Base-by-base conservation (phyloP, 78 protist species). In the Bodo saltans region DNA sequence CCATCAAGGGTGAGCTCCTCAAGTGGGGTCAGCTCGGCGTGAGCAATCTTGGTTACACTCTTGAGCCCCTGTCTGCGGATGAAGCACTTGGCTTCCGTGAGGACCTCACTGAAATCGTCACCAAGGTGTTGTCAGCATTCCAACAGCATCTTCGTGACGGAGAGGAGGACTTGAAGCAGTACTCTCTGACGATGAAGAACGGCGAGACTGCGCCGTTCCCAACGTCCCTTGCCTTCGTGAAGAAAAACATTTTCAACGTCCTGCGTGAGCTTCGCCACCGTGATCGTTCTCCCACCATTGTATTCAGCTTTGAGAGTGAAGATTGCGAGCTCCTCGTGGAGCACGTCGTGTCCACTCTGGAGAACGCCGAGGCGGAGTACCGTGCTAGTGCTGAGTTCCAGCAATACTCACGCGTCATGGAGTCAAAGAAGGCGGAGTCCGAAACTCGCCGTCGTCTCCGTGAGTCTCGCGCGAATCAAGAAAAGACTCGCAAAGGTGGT, bases 291-390 rank as follows among this genome's bases (percentile, higher is more conserved):
- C 73, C 39, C 4, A 2, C 83, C 32, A 1, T 42, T 28, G 42
- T 30, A 38, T 79, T 79, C 73, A 53, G 1, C 72, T 79, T 79
- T 40, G 70, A 42, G 42, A 29, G 33, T 70, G 72, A 29, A 11
- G 4, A 3, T 38, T 79, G 84, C 52, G 72, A 0, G 23, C 1
- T 2, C 29, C 72, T 79, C 27, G 42, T 29, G 1, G 30, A 29
- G 72, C 2, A 17, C 68, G n/a, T 60, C 38, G 33, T 47, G 47
- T 0, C 8, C 41, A 8, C 41, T 0, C 21, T 79, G 33, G 68
- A 38, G 68, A 35, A 12, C 38, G 42, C 84, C 68, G 84, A 79
- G 74, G 85, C 1, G 41, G 69, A 1, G 47, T 8, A 34, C 1
- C 60, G 68, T 33, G 3, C 1, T n/a, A 21, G 75, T 3, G 3